Evolutionary conservation across 768 basidiomycete species (phyloP).

Genomic region (Panaeolus cyanescens): DNA sequence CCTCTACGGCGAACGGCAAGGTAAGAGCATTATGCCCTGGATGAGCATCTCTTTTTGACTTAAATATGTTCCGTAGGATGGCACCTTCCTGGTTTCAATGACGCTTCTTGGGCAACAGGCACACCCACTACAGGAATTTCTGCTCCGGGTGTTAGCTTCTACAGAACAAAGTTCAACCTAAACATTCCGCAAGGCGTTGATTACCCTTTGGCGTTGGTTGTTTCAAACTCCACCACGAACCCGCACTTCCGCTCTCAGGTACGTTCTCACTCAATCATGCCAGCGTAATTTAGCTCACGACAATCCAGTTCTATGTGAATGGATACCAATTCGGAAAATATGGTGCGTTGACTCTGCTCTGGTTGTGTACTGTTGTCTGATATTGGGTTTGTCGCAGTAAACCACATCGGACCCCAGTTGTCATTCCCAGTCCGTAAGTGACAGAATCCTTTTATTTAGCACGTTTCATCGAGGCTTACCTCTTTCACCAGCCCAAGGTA

Average conservation of each 20-base stretch:
- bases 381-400: conserved; percentile 25
- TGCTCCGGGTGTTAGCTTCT: conserved; percentile 49
- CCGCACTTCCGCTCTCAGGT: conserved; percentile 46
- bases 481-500: conserved; percentile 42
- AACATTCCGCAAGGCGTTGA: conserved; percentile 47
- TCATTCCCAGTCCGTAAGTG: conserved; percentile 45
- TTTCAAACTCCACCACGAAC: conserved; percentile 46
- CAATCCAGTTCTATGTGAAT: conserved; percentile 39
- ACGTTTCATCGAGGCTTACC: conserved; percentile 43
- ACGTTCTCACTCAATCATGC: not conserved
- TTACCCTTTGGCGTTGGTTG: conserved; percentile 46
- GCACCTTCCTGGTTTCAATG: conserved; percentile 60
- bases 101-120: conserved; percentile 43
- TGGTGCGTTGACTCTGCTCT: conserved; percentile 30
- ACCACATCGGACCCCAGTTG: conserved; percentile 44
- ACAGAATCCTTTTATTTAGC: not conserved
- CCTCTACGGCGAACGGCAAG: conserved; percentile 55
- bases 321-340: conserved; percentile 49
- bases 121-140: conserved; percentile 43
- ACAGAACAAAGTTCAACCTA: conserved; percentile 45
- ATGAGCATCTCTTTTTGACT: conserved; percentile 1
- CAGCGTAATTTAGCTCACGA: not conserved
- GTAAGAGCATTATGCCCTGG: conserved; percentile 14
- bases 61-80: conserved; percentile 35
- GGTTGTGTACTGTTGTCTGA: not conserved